A percentile compares a stretch with the other conserved stretches of the same genome.
Conservation (phyloP, 352 stramenopile species). For the Pythium myriotylum region DNA sequence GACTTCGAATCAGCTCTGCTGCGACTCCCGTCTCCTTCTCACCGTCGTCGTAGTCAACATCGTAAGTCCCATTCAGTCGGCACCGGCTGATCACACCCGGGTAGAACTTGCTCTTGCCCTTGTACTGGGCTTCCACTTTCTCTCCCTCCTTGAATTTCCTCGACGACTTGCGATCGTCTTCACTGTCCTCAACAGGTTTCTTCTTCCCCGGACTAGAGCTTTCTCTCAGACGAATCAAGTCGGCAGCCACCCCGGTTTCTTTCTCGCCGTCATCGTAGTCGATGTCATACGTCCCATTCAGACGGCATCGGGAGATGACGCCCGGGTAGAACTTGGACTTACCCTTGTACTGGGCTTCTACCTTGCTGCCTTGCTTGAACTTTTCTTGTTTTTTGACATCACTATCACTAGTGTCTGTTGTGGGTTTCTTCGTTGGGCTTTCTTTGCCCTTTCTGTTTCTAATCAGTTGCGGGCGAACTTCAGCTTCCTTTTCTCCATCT, state of each 20-base stretch:
- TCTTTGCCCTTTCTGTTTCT: slow-evolving; percentile 25
- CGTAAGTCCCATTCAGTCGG: slow-evolving; percentile 68
- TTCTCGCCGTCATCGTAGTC: slow-evolving; percentile 67
- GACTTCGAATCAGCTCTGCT: slow-evolving; percentile 31
- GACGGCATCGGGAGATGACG: slow-evolving; percentile 46
- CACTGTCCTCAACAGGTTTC: too few relatives aligned
- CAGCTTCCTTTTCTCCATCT: slow-evolving; percentile 52
- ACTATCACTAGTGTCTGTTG: slow-evolving; percentile 16
- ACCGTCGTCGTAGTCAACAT: slow-evolving; percentile 63
- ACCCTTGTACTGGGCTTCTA: slow-evolving; percentile 55
- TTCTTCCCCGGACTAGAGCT: too few relatives aligned
- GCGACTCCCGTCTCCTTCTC: slow-evolving; percentile 46
- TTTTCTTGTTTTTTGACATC: slow-evolving; percentile 17
- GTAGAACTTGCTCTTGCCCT: slow-evolving; percentile 68
- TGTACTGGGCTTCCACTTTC: slow-evolving; percentile 43
- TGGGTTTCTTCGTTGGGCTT: slow-evolving; percentile 16
- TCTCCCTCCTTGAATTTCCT: slow-evolving; percentile 25
- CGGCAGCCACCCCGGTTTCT: slow-evolving; percentile 43
- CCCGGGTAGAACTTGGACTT: slow-evolving; percentile 50
- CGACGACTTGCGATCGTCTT: too few relatives aligned
- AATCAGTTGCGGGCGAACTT: slow-evolving; percentile 13
- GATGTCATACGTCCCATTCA: slow-evolving; percentile 68
- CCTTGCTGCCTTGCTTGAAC: slow-evolving; percentile 49
- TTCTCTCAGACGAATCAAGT: slow-evolving; percentile 33
- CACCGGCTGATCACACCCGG: slow-evolving; percentile 60